These are phyloP conservation scores for Ophiostoma triangulosporum DNA, from an alignment of 2,329 filamentous ascomycete genomes.

Conservation along the genomic window DNA sequence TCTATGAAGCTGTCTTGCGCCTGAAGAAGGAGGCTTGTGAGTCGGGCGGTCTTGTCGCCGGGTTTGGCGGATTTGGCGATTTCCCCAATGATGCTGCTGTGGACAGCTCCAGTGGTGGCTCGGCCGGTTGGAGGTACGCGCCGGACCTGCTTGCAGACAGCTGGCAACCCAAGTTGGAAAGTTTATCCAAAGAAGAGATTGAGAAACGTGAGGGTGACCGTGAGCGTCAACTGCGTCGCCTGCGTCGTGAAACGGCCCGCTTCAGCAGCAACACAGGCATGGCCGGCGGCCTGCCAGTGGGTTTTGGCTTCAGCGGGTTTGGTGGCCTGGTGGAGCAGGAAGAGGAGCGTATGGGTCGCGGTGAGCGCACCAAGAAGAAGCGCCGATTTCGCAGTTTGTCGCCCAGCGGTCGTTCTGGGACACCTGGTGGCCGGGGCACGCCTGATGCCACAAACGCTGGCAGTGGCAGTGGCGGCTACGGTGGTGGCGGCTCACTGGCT, in stretches of 20 bases:
- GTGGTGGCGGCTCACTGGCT: conserved; percentile 50
- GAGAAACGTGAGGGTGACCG: conserved; percentile 92
- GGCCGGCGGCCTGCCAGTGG: conserved; percentile 56
- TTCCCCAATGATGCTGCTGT: conserved; percentile 75
- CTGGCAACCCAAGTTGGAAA: conserved; percentile 73
- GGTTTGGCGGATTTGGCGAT: conserved; percentile 44
- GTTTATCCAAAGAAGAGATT: conserved; percentile 86
- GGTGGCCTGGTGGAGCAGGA: conserved; percentile 42
- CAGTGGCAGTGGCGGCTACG: conserved; percentile 54
- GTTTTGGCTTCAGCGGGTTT: conserved; percentile 24
- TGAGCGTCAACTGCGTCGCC: conserved; percentile 74
- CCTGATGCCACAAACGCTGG: conserved; percentile 49
- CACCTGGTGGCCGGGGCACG: conserved; percentile 60
- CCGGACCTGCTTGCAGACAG: conserved; percentile 75
- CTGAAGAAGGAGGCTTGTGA: conserved; percentile 96
- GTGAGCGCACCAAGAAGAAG: conserved; percentile 92
- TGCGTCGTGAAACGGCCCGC: conserved; percentile 80
- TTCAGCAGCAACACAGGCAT: conserved; percentile 81
- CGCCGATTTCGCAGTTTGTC: conserved; percentile 79
- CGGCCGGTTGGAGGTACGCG: conserved; percentile 87
- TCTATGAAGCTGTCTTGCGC: conserved; percentile 85
- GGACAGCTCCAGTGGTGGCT: conserved; percentile 13
- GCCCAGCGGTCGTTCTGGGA: conserved; percentile 55
- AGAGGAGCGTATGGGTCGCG: conserved; percentile 79
- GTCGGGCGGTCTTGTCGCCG: conserved; percentile 70